These are phyloP conservation scores for Stevia rebaudiana DNA, from an alignment of 140 eudicot species.

Conservation along the genomic window DNA sequence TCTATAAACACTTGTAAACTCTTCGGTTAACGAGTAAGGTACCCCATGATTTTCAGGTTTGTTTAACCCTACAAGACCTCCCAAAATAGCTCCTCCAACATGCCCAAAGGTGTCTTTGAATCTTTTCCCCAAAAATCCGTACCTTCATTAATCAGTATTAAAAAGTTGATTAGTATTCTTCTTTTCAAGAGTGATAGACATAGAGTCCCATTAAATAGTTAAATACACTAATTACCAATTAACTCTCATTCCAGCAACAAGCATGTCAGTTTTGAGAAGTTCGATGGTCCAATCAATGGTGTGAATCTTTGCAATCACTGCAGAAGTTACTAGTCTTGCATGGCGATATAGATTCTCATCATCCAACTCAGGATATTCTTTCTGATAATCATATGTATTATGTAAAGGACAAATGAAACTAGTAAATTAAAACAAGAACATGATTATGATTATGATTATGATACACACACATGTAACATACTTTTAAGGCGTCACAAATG, in stretches of 20 bases:
- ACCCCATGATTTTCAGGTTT: slow-evolving; percentile 50
- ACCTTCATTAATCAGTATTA: too few species aligned
- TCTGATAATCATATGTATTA: too few species aligned
- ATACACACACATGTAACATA: slow-evolving; percentile 12
- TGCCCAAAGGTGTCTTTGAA: slow-evolving; percentile 48
- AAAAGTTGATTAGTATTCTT: too few species aligned
- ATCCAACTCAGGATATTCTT: slow-evolving; percentile 42
- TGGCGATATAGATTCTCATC: slow-evolving; percentile 47
- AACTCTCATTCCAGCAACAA: slow-evolving; percentile 47
- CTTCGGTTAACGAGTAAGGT: slow-evolving; percentile 59
- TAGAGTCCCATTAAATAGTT: too few species aligned
- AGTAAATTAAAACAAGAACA: too few species aligned
- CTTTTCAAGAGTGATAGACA: too few species aligned
- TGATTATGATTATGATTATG: too few species aligned
- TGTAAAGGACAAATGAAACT: too few species aligned
- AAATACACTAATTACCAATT: slow-evolving; percentile 53
- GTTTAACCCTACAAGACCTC: slow-evolving; percentile 49
- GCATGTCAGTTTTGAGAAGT: slow-evolving; percentile 43
- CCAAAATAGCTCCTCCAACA: slow-evolving; percentile 28
- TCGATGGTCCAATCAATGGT: slow-evolving; percentile 58
- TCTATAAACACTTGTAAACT: slow-evolving; percentile 50
- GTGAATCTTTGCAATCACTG: slow-evolving; percentile 48
- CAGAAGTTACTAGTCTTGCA: slow-evolving; percentile 51
- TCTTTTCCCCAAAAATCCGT: too few species aligned
- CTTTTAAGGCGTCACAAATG: slow-evolving; percentile 51